Conservation (phyloP, 139 green algal genomes). For the Haematococcus lacustris region DNA sequence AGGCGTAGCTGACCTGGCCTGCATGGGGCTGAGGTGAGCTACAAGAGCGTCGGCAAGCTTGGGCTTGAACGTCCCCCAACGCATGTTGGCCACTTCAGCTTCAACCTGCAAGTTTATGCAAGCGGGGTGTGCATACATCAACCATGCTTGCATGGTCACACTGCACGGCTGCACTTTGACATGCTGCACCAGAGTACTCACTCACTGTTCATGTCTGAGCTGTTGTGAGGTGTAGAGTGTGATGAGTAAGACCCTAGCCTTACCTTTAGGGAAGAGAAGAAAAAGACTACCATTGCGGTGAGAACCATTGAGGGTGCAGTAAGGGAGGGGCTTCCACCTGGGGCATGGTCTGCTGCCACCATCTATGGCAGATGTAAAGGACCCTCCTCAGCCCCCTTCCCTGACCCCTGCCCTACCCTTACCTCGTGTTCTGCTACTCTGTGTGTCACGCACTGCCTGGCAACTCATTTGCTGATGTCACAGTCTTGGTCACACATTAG, state of each 20-base stretch:
- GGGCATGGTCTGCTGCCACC: not conserved
- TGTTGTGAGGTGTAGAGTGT: not conserved
- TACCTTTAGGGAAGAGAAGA: not conserved
- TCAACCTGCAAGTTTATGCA: conserved; percentile 57
- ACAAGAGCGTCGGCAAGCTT: conserved; percentile 88
- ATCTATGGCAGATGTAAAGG: no score
- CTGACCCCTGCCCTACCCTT: not conserved
- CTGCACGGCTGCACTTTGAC: conserved; percentile 2
- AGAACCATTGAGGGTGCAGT: no score
- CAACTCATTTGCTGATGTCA: no score
- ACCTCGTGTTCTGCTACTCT: no score
- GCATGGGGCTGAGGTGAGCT: conserved; percentile 84
- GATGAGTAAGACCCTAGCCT: not conserved
- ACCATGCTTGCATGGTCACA: no score
- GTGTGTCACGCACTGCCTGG: no score
- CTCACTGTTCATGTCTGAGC: no score
- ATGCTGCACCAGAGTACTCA: not conserved
- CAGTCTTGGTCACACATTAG: not conserved
- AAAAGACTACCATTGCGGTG: not conserved
- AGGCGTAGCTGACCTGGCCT: conserved; percentile 27
- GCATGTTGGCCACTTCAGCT: conserved; percentile 59
- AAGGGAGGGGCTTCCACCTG: not conserved
- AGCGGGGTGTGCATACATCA: no score
- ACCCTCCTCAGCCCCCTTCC: no score
- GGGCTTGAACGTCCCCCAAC: conserved; percentile 96